Evolutionary conservation across 2,329 filamentous ascomycete genomes (phyloP).

Genomic region (Trichoderma citrinoviride): DNA sequence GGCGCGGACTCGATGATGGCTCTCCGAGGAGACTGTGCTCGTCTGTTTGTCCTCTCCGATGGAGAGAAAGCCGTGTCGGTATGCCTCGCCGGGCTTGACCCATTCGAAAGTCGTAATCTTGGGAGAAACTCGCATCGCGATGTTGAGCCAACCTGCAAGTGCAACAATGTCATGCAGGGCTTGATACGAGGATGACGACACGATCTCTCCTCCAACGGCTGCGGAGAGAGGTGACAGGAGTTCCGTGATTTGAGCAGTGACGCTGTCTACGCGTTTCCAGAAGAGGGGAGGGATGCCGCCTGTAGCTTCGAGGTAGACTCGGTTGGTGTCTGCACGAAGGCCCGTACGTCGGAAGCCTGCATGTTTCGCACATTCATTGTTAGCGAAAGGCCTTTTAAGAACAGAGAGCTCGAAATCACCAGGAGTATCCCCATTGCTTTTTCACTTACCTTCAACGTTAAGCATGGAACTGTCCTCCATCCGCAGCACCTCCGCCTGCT

Average conservation of each 20-base stretch:
- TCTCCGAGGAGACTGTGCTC: not conserved
- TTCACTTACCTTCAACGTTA: slow-evolving; percentile 30
- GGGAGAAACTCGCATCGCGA: slow-evolving; percentile 29
- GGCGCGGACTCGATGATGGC: slow-evolving; percentile 19
- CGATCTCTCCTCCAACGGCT: slow-evolving; percentile 23
- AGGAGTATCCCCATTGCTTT: no score
- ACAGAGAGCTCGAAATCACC: not conserved
- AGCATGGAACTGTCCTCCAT: slow-evolving; percentile 29
- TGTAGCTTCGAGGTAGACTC: slow-evolving; percentile 27
- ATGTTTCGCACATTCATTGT: not conserved
- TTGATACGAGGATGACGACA: slow-evolving; percentile 26
- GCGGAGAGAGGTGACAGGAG: slow-evolving; percentile 31
- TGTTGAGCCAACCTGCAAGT: slow-evolving; percentile 33
- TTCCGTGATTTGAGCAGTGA: slow-evolving; percentile 26
- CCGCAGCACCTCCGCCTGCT: slow-evolving; percentile 28
- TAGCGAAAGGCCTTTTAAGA: not conserved
- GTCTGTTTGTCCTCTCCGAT: slow-evolving; percentile 21
- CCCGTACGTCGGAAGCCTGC: slow-evolving; percentile 33
- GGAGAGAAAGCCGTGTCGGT: slow-evolving; percentile 27
- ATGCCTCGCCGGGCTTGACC: slow-evolving; percentile 32
- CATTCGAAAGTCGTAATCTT: slow-evolving; percentile 31
- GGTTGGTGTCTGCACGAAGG: slow-evolving; percentile 30
- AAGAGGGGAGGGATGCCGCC: slow-evolving; percentile 29
- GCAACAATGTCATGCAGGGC: slow-evolving; percentile 33
- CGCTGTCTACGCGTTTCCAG: slow-evolving; percentile 34